A percentile compares a stretch with the other conserved stretches of the same genome.
Evolutionary conservation across 257 asterid genomes (phyloP).

Genomic region (Scutellaria baicalensis): DNA sequence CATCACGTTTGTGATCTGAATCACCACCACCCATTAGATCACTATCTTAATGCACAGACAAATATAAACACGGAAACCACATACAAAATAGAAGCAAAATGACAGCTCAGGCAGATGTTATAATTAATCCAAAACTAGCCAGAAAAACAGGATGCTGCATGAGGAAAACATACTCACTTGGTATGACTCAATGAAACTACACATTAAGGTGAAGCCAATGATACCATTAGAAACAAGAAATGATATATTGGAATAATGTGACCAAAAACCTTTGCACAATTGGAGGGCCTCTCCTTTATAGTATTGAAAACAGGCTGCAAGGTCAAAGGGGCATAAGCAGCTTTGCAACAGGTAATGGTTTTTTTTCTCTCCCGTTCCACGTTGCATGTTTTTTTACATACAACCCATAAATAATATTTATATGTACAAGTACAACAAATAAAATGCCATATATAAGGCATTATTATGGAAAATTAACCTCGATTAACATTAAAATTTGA

Average conservation of each 20-base stretch:
- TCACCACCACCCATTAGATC: slow-evolving; percentile 4
- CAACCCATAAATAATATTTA: too few relatives aligned
- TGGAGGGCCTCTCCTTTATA: background rate
- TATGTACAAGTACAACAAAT: too few relatives aligned
- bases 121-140: background rate
- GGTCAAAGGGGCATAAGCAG: too few relatives aligned
- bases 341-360: too few relatives aligned
- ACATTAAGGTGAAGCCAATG: background rate
- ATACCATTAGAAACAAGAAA: background rate
- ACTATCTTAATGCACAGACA: slow-evolving; percentile 4
- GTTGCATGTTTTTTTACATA: too few relatives aligned
- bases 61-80: background rate
- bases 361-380: too few relatives aligned
- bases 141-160: background rate
- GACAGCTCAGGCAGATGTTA: background rate
- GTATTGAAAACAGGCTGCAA: background rate
- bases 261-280: background rate
- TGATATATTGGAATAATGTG: background rate
- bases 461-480: too few relatives aligned
- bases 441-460: too few relatives aligned
- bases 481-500: too few relatives aligned
- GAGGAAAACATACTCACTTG: background rate
- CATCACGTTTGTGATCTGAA: slow-evolving; percentile 81
- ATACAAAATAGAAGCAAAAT: background rate
- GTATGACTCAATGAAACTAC: background rate